Conservation (phyloP, 192 early-diverging fungal genomes). For the Coemansia sp. region DNA sequence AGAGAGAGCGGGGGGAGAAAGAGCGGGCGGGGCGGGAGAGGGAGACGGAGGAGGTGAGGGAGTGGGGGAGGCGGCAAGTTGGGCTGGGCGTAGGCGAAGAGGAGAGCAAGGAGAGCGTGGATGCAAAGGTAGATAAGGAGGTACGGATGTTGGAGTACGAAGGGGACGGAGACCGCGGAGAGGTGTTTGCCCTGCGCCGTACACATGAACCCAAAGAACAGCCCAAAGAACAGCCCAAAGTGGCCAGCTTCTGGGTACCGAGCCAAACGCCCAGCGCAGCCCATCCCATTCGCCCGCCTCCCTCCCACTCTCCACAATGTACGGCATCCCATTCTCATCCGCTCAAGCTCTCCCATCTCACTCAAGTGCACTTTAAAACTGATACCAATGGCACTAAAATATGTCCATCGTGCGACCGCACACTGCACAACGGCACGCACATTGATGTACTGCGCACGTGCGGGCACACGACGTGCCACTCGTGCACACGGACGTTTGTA, state of each 20-base stretch:
- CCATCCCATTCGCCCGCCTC: constrained; percentile 13
- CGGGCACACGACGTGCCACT: constrained; percentile 48
- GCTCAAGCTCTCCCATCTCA: constrained; percentile 23
- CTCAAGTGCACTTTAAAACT: no score
- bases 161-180: neutral
- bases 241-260: constrained; percentile 46
- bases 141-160: neutral
- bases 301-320: constrained; percentile 18
- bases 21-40: neutral
- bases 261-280: constrained; percentile 30
- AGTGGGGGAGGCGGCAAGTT: constrained; percentile 11
- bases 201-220: neutral
- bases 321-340: constrained; percentile 15
- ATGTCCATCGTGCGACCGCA: constrained; percentile 30
- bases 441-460: constrained; percentile 37
- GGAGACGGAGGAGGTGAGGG: constrained; percentile 14
- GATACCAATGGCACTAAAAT: neutral
- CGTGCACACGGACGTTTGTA: constrained; percentile 49
- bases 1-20: constrained; percentile 32
- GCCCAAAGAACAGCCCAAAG: neutral
- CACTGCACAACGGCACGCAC: constrained; percentile 35
- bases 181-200: neutral
- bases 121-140: neutral
- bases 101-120: neutral
- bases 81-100: constrained; percentile 13